phyloP scores from a whole-genome alignment of 148 eudicot genomes.

The Nepenthes gracilis region DNA sequence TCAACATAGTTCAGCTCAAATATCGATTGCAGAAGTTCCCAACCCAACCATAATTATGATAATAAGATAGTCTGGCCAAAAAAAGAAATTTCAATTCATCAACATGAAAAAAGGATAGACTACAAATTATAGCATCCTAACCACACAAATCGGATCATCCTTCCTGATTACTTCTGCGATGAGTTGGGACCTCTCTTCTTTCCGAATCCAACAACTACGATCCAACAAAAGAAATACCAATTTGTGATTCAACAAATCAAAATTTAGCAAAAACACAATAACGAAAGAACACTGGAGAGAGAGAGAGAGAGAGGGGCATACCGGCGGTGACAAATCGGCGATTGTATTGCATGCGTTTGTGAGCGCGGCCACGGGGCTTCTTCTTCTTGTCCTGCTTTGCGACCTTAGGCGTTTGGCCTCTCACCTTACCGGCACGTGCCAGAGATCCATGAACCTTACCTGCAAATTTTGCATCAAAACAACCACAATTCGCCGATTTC shows the following conservation, averaged over 20 bases:
- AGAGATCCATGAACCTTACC: constrained; percentile 86
- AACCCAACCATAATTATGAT: background rate
- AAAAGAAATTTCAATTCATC: background rate
- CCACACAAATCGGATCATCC: background rate
- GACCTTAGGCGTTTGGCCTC: constrained; percentile 83
- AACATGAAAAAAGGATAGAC: background rate
- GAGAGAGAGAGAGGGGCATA: constrained; percentile 4
- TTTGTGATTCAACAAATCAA: too few species aligned
- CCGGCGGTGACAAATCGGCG: constrained; percentile 92
- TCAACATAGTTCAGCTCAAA: background rate
- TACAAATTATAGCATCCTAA: background rate
- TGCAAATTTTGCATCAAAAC: background rate
- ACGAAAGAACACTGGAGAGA: background rate
- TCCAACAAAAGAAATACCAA: background rate
- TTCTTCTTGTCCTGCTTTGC: constrained; percentile 92
- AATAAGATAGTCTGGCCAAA: background rate
- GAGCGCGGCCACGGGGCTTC: constrained; percentile 88
- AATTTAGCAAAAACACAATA: background rate
- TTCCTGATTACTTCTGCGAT: constrained; percentile 36
- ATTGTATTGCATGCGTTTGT: constrained; percentile 83
- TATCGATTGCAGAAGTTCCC: background rate
- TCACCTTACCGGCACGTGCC: constrained; percentile 93
- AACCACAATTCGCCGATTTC: too few species aligned
- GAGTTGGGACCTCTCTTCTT: constrained; percentile 73
- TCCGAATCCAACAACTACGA: constrained; percentile 57